These are phyloP conservation scores for Cyberlindnera mississippiensis DNA, from an alignment of 805 yeast species.

Conservation along the genomic window DNA sequence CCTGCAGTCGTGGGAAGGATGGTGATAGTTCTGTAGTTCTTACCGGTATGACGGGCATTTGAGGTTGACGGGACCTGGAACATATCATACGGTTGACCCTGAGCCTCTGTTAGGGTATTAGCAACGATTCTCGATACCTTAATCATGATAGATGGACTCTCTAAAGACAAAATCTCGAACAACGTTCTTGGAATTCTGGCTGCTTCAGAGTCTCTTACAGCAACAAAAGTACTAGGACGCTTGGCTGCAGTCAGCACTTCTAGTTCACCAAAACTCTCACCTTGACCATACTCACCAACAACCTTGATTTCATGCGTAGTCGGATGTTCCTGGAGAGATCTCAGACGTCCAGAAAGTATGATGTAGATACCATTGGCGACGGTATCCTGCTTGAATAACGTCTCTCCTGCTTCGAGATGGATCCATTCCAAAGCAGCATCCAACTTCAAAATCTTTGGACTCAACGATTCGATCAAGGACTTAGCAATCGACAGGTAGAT, in stretches of 20 bases:
- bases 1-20: slow-evolving; percentile 76
- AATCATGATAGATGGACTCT: slow-evolving; percentile 86
- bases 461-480: slow-evolving; percentile 60
- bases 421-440: slow-evolving; percentile 97
- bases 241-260: slow-evolving; percentile 84
- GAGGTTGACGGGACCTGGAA: slow-evolving; percentile 32
- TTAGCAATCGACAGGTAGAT: slow-evolving; percentile 77
- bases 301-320: slow-evolving; percentile 30
- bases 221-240: slow-evolving; percentile 66
- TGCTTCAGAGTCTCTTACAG: slow-evolving; percentile 89
- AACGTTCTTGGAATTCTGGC: slow-evolving; percentile 89
- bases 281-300: slow-evolving; percentile 84
- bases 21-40: slow-evolving; percentile 76
- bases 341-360: slow-evolving; percentile 81
- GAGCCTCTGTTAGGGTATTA: slow-evolving; percentile 34
- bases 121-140: slow-evolving; percentile 89
- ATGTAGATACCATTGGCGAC: slow-evolving; percentile 88
- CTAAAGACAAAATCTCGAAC: slow-evolving; percentile 78
- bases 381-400: slow-evolving; percentile 76
- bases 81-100: slow-evolving; percentile 11
- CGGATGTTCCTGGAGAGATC: slow-evolving; percentile 42
- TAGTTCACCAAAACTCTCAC: slow-evolving; percentile 91
- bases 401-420: slow-evolving; percentile 81
- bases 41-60: slow-evolving; percentile 26
- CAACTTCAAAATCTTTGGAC: slow-evolving; percentile 62